phyloP scores from a whole-genome alignment of 148 eudicot species.

The Fagopyrum homotropicum region DNA sequence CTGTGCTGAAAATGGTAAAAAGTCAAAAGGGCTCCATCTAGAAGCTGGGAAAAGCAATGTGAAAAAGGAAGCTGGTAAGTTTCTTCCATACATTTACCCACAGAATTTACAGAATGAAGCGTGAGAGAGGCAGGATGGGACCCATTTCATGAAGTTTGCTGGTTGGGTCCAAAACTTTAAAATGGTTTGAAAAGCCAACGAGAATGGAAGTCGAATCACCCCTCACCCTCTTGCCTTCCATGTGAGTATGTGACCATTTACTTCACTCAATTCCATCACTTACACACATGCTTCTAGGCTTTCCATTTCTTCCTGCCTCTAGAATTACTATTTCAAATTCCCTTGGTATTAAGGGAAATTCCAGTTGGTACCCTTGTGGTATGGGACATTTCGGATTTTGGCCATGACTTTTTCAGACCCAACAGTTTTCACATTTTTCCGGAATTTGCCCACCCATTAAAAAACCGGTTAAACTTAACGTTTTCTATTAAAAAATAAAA shows the following conservation, averaged over 20 bases:
- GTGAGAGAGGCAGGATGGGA: conserved; percentile 1
- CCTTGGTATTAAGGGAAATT: not conserved
- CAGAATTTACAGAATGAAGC: not conserved
- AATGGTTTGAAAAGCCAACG: conserved; percentile 6
- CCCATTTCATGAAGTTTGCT: not conserved
- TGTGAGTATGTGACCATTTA: not conserved
- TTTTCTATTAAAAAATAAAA: too few relatives aligned
- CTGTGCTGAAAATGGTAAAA: not conserved
- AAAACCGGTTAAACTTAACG: too few relatives aligned
- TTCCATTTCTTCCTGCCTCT: not conserved
- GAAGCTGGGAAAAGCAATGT: not conserved
- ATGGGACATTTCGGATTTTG: too few relatives aligned
- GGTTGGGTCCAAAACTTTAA: not conserved
- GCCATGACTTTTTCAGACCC: too few relatives aligned
- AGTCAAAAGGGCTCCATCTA: conserved; percentile 2
- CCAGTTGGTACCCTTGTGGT: too few relatives aligned
- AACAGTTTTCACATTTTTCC: too few relatives aligned
- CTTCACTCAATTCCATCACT: conserved; percentile 4
- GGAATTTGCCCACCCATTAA: too few relatives aligned
- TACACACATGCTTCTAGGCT: not conserved
- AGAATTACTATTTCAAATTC: not conserved
- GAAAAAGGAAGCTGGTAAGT: conserved; percentile 4
- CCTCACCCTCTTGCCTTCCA: not conserved
- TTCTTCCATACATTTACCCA: not conserved
- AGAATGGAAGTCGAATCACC: conserved; percentile 2